Conservation (phyloP, 2,329 filamentous ascomycete genomes). For the Diaporthe vaccinii region DNA sequence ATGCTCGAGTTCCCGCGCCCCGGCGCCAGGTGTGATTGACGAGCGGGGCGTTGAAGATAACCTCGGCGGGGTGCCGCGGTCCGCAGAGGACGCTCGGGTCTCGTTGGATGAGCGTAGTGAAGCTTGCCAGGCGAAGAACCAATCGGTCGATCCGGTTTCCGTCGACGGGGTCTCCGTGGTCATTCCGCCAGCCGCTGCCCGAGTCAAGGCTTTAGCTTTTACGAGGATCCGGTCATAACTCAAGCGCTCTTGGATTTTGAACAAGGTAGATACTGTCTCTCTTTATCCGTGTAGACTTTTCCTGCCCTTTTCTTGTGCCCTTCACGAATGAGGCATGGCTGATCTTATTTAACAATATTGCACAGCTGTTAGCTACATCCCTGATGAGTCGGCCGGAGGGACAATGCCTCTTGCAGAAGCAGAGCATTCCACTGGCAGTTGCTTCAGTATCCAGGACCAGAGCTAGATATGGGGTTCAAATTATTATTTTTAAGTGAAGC, state of each 20-base stretch:
- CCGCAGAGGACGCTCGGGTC: neutral
- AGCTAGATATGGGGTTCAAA: slow-evolving; percentile 12
- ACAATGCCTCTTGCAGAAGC: neutral
- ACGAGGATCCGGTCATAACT: slow-evolving; percentile 3
- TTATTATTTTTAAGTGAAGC: neutral
- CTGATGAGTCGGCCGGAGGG: neutral
- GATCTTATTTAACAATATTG: neutral
- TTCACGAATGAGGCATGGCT: neutral
- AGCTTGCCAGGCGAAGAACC: neutral
- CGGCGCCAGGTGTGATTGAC: accelerated
- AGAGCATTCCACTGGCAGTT: neutral
- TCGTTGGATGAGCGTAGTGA: neutral
- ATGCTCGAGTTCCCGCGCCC: neutral
- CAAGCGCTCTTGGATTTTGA: slow-evolving; percentile 8
- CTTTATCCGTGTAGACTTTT: no score
- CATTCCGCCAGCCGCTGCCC: neutral
- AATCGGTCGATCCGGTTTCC: neutral
- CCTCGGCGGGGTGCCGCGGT: no score
- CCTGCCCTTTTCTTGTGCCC: neutral
- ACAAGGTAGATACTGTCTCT: neutral
- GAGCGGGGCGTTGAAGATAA: neutral
- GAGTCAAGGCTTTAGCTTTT: neutral
- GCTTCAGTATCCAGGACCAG: slow-evolving; percentile 6
- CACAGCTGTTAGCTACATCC: neutral
- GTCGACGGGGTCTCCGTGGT: no score